A percentile compares a stretch with the other conserved stretches of the same genome.
Conservation (phyloP, 2,329 filamentous ascomycete species). For the Penicillium sp. region DNA sequence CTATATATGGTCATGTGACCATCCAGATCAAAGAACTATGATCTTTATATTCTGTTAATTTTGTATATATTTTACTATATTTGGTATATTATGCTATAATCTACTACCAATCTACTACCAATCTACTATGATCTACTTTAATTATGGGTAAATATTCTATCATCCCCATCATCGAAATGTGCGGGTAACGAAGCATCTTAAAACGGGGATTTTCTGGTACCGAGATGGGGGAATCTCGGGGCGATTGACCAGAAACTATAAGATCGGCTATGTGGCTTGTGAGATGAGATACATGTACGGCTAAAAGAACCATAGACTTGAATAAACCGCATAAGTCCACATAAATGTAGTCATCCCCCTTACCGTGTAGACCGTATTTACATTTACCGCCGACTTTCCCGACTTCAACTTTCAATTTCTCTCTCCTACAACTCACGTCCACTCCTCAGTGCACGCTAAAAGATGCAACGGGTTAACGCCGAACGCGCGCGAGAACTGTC, state of each 20-base stretch:
- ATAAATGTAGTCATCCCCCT: background rate
- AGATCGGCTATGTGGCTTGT: slow-evolving; percentile 5
- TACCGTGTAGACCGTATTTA: background rate
- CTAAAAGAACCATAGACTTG: background rate
- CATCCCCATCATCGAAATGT: background rate
- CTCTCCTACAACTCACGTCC: background rate
- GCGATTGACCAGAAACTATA: slow-evolving; percentile 6
- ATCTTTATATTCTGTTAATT: too few species aligned
- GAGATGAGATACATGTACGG: slow-evolving; percentile 9
- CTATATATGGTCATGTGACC: slow-evolving; percentile 13
- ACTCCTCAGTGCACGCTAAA: background rate
- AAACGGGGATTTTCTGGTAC: slow-evolving; percentile 13
- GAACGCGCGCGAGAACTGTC: slow-evolving; percentile 44
- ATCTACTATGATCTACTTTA: too few species aligned
- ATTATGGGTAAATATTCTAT: too few species aligned
- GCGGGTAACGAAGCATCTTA: slow-evolving; percentile 9
- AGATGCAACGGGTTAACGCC: slow-evolving; percentile 36
- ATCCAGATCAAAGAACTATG: background rate
- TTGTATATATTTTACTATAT: background rate
- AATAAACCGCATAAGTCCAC: background rate
- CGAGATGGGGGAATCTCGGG: slow-evolving; percentile 17
- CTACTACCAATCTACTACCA: too few species aligned
- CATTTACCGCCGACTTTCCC: background rate
- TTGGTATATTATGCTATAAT: background rate
- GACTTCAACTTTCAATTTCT: background rate